Evolutionary conservation across 2,329 filamentous ascomycete genomes (phyloP).

Genomic region (Diplocarpon rosae): DNA sequence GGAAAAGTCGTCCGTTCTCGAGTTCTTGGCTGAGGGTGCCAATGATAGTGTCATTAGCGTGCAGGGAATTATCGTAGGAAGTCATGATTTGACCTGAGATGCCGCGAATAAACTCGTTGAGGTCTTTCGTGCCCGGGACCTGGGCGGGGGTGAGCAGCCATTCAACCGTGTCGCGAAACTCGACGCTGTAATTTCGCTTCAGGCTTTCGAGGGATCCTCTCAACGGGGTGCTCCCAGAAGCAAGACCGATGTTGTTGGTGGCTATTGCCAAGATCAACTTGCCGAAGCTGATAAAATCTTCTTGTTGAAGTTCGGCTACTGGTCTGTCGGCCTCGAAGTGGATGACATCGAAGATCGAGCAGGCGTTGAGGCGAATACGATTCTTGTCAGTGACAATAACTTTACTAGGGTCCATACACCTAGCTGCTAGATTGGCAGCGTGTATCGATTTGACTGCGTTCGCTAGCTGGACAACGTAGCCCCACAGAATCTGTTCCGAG

Average conservation of each 20-base stretch:
- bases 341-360: slow-evolving; percentile 80
- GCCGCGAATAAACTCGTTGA: slow-evolving; percentile 67
- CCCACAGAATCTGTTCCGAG: slow-evolving; percentile 72
- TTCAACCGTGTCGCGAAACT: slow-evolving; percentile 66
- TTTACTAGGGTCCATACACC: slow-evolving; percentile 79
- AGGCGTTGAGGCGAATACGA: slow-evolving; percentile 77
- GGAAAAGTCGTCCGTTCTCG: slow-evolving; percentile 78
- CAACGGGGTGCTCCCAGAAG: slow-evolving; percentile 32
- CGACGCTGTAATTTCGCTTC: slow-evolving; percentile 62
- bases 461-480: slow-evolving; percentile 83
- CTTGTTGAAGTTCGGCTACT: slow-evolving; percentile 68
- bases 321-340: slow-evolving; percentile 63
- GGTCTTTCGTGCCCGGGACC: slow-evolving; percentile 50
- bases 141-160: slow-evolving; percentile 68
- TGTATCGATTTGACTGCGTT: slow-evolving; percentile 84
- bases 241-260: slow-evolving; percentile 47
- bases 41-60: slow-evolving; percentile 63
- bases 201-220: slow-evolving; percentile 71
- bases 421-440: slow-evolving; percentile 65
- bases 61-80: slow-evolving; percentile 68
- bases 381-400: slow-evolving; percentile 85
- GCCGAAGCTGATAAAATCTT: slow-evolving; percentile 78
- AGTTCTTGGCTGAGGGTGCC: slow-evolving; percentile 68
- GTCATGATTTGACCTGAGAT: slow-evolving; percentile 69
- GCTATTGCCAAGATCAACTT: slow-evolving; percentile 74